Evolutionary conservation across 169 alveolate species (phyloP), one percentile per base, ranked within the genome.

Genomic region (Eimeria maxima): DNA sequence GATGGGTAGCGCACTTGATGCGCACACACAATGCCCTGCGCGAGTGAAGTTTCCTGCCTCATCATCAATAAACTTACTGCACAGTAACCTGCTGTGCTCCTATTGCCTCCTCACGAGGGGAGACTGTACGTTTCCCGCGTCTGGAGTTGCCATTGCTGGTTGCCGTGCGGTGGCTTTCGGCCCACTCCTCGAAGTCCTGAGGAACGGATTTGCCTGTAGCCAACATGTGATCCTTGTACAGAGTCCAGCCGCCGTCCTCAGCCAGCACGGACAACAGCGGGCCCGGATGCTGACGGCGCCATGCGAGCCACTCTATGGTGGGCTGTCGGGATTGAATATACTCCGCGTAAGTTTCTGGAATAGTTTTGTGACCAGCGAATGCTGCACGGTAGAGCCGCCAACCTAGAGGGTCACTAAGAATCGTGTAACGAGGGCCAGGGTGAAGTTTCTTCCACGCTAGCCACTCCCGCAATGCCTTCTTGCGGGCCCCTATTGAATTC

Each of bases 201-300:
- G 93, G 93, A 60, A 86, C 93, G 67, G 81, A 38, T 42, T 86
- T 86, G 93, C 93, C 93, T n/a, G 93, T 86, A 42, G 93, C 93
- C 81, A 60, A 81, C 93, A 86, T 86, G 80, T 86, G 93, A 44
- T 86, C 81, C 80, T 24, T 86, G 47, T 86, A 86, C 81, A 86
- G 33, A 47, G 65, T 47, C 93, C 93, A 86, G 42, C 93, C 93
- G 57, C 80, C 93, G 47, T 89, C 87, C 13, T 89, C 95, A 16
- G 95, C 86, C 29, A 89, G 86, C 38, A 89, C 95, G 20, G 86
- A 42, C 29, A 69, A 11, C 55, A 89, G 74, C 13, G 95, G 95
- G 44, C 95, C 95, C 38, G 83, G 92, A 29, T 92, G 95, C 92
- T 92, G 67, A 27, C 90, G 67, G 45, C 95, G 81, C 95, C 95